These are phyloP conservation scores for Tuber aestivum DNA, from an alignment of 495 filamentous ascomycete genomes.

Conservation along the genomic window DNA sequence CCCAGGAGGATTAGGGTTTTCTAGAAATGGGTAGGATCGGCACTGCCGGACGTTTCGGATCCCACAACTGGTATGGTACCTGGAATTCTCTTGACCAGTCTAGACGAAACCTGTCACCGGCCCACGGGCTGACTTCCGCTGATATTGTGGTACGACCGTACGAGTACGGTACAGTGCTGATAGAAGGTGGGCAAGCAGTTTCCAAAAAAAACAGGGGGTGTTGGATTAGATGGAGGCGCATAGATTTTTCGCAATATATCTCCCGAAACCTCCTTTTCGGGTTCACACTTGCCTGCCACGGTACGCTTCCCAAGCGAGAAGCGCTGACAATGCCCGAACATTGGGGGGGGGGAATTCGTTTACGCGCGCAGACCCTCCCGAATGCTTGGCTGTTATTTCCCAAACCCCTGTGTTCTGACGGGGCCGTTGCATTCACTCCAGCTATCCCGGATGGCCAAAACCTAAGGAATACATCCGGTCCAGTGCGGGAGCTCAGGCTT, in stretches of 20 bases:
- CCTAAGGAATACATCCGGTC: not conserved
- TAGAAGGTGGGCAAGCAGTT: not conserved
- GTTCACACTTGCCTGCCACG: not conserved
- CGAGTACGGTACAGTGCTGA: too few species aligned
- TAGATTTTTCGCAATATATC: not conserved
- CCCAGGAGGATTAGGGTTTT: not conserved
- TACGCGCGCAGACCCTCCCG: too few species aligned
- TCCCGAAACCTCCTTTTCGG: not conserved
- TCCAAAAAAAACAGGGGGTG: not conserved
- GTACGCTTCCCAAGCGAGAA: not conserved
- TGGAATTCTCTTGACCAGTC: too few species aligned
- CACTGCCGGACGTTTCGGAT: not conserved
- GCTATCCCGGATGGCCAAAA: not conserved
- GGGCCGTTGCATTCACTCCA: too few species aligned
- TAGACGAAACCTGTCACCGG: too few species aligned
- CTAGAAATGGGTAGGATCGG: not conserved
- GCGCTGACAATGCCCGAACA: not conserved
- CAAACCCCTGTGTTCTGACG: not conserved
- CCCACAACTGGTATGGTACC: too few species aligned
- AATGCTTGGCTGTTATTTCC: not conserved
- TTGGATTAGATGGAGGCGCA: not conserved
- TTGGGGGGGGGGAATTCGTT: too few species aligned
- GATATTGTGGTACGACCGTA: too few species aligned
- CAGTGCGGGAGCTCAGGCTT: not conserved
- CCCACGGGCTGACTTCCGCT: too few species aligned